Conservation (phyloP, 2,329 filamentous ascomycete genomes). For the Talaromyces sp. region DNA sequence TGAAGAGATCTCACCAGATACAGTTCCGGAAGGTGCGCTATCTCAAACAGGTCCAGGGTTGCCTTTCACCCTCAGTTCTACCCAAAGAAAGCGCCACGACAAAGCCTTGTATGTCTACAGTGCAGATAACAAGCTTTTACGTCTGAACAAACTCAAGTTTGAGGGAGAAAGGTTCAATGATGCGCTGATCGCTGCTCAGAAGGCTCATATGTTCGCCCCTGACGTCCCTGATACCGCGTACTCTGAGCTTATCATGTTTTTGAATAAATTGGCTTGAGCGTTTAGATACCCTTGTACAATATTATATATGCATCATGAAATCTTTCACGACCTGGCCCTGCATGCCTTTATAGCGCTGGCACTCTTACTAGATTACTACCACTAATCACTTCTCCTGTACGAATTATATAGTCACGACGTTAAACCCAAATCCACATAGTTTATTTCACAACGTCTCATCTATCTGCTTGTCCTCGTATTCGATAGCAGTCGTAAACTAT, state of each 20-base stretch:
- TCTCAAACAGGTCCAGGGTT: slow-evolving; percentile 35
- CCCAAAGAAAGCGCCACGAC: slow-evolving; percentile 20
- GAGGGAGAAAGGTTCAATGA: slow-evolving; percentile 37
- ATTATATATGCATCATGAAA: not conserved
- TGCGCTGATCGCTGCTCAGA: slow-evolving; percentile 37
- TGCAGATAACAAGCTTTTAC: slow-evolving; percentile 34
- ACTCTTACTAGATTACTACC: too few relatives aligned
- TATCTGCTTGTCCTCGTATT: too few relatives aligned
- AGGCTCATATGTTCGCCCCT: slow-evolving; percentile 38
- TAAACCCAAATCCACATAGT: too few relatives aligned
- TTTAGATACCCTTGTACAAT: slow-evolving; percentile 5
- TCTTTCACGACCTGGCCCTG: not conserved
- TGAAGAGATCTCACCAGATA: slow-evolving; percentile 27
- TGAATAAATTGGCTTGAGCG: slow-evolving; percentile 32
- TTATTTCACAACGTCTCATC: too few relatives aligned
- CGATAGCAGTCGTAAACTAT: too few relatives aligned
- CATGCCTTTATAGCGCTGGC: too few relatives aligned
- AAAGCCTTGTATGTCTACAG: slow-evolving; percentile 38
- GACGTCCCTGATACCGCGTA: slow-evolving; percentile 26
- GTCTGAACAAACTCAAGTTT: slow-evolving; percentile 39
- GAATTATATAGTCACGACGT: too few relatives aligned
- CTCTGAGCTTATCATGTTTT: slow-evolving; percentile 31
- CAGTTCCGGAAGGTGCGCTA: slow-evolving; percentile 19
- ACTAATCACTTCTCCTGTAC: too few relatives aligned
- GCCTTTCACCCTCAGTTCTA: slow-evolving; percentile 33